Conservation (phyloP, 2,329 filamentous ascomycete genomes). For the Bimuria novae-zelandiae region DNA sequence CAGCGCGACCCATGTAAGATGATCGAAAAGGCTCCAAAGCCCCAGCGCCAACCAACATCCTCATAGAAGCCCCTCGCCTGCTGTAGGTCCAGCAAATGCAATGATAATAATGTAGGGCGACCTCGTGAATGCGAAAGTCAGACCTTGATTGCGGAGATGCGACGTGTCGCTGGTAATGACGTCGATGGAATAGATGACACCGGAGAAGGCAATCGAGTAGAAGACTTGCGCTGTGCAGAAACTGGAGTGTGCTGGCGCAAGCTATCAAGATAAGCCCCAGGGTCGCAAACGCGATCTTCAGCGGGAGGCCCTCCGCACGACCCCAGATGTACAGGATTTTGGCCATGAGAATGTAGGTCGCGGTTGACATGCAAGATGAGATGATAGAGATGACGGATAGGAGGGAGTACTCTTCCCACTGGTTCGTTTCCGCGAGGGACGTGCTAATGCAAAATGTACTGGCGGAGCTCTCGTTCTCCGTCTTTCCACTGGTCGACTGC, state of each 20-base stretch:
- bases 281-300: constrained; percentile 22
- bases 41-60: constrained; percentile 66
- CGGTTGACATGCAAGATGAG: background rate
- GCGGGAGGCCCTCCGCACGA: constrained; percentile 41
- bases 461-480: constrained; percentile 6
- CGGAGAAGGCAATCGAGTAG: constrained; percentile 64
- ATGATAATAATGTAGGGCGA: constrained; percentile 28
- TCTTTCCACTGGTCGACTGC: constrained; percentile 29
- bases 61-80: constrained; percentile 47
- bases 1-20: constrained; percentile 62
- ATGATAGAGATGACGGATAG: constrained; percentile 1
- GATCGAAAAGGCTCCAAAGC: constrained; percentile 68
- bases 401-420: constrained; percentile 1
- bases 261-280: constrained; percentile 66
- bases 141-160: constrained; percentile 63
- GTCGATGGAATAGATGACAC: constrained; percentile 57
- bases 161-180: constrained; percentile 72
- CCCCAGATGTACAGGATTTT: constrained; percentile 49
- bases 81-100: constrained; percentile 19
- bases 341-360: constrained; percentile 27
- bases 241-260: constrained; percentile 61
- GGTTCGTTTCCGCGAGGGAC: too few relatives aligned
- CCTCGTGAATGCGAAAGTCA: constrained; percentile 59
- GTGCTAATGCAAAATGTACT: constrained; percentile 16
- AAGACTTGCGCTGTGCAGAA: constrained; percentile 70